These are phyloP conservation scores for Boletus edulis DNA, from an alignment of 768 basidiomycete species.

Conservation along the genomic window DNA sequence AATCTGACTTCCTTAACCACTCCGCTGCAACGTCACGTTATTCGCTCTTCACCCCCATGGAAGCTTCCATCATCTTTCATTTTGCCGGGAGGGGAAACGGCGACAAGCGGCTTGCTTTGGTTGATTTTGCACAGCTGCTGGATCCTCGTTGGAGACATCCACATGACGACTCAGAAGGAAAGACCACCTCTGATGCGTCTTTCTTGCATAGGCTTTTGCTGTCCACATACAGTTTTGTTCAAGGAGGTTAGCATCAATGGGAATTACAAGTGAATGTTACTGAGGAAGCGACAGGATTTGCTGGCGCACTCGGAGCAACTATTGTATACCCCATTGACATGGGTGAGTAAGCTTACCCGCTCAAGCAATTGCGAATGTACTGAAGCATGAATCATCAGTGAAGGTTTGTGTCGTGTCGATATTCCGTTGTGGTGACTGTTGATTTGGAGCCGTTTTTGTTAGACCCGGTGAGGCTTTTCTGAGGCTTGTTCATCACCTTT, in stretches of 20 bases:
- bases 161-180: slow-evolving; percentile 46
- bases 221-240: slow-evolving; percentile 82
- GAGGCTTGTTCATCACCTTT: neutral
- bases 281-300: slow-evolving; percentile 57
- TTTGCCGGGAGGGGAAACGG: slow-evolving; percentile 84
- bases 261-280: neutral
- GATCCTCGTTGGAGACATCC: slow-evolving; percentile 88
- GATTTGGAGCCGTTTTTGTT: slow-evolving; percentile 8
- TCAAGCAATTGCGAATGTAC: slow-evolving; percentile 1
- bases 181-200: slow-evolving; percentile 35
- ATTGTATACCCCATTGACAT: slow-evolving; percentile 97
- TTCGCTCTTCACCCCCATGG: slow-evolving; percentile 96
- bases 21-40: slow-evolving; percentile 86
- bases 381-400: slow-evolving; percentile 41
- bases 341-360: slow-evolving; percentile 47
- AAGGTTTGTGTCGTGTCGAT: slow-evolving; percentile 51
- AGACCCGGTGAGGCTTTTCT: slow-evolving; percentile 54
- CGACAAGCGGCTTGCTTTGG: slow-evolving; percentile 69
- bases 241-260: slow-evolving; percentile 58
- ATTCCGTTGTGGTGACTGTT: slow-evolving; percentile 5
- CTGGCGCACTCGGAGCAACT: slow-evolving; percentile 95
- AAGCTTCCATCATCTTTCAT: slow-evolving; percentile 97
- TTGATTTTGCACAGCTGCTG: slow-evolving; percentile 91
- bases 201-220: slow-evolving; percentile 57
- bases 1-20: slow-evolving; percentile 92